Conservation (phyloP, 306 rosid species). For the Gillenia trifoliata region DNA sequence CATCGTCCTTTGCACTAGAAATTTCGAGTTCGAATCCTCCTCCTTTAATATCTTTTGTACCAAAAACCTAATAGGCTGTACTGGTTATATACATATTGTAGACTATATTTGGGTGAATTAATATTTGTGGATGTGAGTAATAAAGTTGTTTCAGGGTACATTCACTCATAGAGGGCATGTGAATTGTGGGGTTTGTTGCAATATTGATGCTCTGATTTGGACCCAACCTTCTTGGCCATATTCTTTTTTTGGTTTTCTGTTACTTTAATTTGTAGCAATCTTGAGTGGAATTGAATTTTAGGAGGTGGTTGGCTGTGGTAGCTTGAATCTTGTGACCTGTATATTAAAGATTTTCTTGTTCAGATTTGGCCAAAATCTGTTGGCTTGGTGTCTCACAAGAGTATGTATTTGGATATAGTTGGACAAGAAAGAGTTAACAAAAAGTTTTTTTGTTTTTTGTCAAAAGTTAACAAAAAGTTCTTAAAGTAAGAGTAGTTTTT, state of each 20-base stretch:
- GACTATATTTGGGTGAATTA: background rate
- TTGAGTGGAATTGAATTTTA: constrained; percentile 9
- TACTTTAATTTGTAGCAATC: background rate
- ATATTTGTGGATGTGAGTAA: constrained; percentile 15
- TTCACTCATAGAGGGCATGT: constrained; percentile 54
- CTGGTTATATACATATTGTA: background rate
- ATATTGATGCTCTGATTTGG: constrained; percentile 21
- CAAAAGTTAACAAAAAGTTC: background rate
- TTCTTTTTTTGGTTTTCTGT: background rate
- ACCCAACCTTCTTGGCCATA: constrained; percentile 31
- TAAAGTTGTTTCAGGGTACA: constrained; percentile 26
- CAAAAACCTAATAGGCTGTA: too few species aligned
- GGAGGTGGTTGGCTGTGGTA: constrained; percentile 14
- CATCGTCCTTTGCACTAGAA: too few species aligned
- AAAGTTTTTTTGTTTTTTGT: too few species aligned
- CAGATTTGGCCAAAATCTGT: background rate
- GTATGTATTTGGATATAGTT: background rate
- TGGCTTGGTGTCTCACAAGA: background rate
- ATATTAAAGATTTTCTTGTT: background rate
- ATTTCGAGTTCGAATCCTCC: too few species aligned
- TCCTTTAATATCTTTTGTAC: too few species aligned
- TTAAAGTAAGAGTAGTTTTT: too few species aligned
- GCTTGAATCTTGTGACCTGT: constrained; percentile 12
- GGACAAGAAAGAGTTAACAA: background rate
- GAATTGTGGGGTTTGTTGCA: constrained; percentile 51